Conservation (phyloP, 805 yeast species). For the Lipomyces spencermartinsiae region DNA sequence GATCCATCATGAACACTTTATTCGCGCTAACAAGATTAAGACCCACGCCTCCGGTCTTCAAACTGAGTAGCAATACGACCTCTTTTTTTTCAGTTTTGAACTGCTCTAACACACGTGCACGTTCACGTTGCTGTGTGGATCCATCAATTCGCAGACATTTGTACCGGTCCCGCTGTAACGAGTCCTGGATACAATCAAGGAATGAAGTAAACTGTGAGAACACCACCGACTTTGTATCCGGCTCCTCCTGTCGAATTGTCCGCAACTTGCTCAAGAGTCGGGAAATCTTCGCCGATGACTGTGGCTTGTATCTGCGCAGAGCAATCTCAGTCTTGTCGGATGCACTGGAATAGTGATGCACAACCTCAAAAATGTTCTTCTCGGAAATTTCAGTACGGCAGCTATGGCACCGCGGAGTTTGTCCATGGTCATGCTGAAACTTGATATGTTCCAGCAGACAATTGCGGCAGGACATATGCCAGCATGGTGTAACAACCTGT, state of each 20-base stretch:
- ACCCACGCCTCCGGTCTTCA: slow-evolving; percentile 96
- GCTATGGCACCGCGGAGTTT: slow-evolving; percentile 69
- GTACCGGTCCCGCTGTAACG: slow-evolving; percentile 59
- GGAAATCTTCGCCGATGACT: slow-evolving; percentile 72
- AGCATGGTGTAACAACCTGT: slow-evolving; percentile 73
- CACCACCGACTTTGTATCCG: slow-evolving; percentile 78
- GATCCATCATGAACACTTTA: slow-evolving; percentile 88
- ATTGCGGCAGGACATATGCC: slow-evolving; percentile 76
- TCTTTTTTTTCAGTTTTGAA: slow-evolving; percentile 53
- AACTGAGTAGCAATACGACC: slow-evolving; percentile 68
- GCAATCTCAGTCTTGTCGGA: slow-evolving; percentile 37
- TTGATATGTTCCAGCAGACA: slow-evolving; percentile 79
- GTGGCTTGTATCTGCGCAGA: slow-evolving; percentile 44
- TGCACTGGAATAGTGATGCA: slow-evolving; percentile 40
- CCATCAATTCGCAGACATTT: slow-evolving; percentile 81
- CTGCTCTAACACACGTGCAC: slow-evolving; percentile 64
- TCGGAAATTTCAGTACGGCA: slow-evolving; percentile 67
- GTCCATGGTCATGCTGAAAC: slow-evolving; percentile 60
- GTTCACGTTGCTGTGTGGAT: slow-evolving; percentile 65
- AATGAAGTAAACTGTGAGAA: slow-evolving; percentile 90
- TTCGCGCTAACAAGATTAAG: slow-evolving; percentile 85
- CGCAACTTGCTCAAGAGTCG: slow-evolving; percentile 69
- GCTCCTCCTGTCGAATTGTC: slow-evolving; percentile 58
- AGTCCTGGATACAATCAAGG: slow-evolving; percentile 73
- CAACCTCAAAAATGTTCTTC: slow-evolving; percentile 55